Base-by-base conservation (phyloP, 805 yeast species). In the Spathaspora boniae region DNA sequence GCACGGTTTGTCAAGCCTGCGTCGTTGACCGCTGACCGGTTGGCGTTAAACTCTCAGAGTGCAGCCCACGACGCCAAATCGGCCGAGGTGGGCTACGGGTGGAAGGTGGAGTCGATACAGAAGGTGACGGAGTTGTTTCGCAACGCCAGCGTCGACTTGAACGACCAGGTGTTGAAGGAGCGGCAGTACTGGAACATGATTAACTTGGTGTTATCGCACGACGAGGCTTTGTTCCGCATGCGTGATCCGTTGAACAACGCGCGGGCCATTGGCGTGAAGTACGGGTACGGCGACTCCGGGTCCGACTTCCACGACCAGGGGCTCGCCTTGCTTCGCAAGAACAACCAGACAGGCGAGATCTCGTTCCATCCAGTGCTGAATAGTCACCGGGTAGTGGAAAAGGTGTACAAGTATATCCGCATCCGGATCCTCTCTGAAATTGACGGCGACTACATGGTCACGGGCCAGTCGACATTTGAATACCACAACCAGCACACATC, bases 251-350 rank as follows among this genome's bases (percentile, higher is more conserved):
- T 43, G 6, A 54, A 48, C 15, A 68, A 70, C 22, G 56, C 70
- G 0, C 68, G 77, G 14, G 74, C 77, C 7, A 70, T 89, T 28
- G 94, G 91, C 4, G 82, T 91, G 24, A 86, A 85, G 48, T 93
- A 84, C 52, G 98, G 98, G 0, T 91, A 76, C 61, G 89, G 83
- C 12, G 97, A 89, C 56, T 79, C 95, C 0, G 98, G 98, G 0
- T 85, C 95, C 1, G 74, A 68, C 15, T 86, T 77, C 49, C 65
- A 62, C 39, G 89, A 86, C 47, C 72, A 74, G 44, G 97, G 97
- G 2, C 60, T 82, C 28, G 97, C 95, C 0, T 56, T 83, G 0
- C 60, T 88, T 42, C 72, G 77, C 31, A 77, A 80, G 37, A 60
- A 72, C 51, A 40, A 50, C 14, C 31, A 31, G 4, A 48, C 56